phyloP scores from a whole-genome alignment of 2,329 filamentous ascomycete species.

The Colletotrichum chlorophyti region DNA sequence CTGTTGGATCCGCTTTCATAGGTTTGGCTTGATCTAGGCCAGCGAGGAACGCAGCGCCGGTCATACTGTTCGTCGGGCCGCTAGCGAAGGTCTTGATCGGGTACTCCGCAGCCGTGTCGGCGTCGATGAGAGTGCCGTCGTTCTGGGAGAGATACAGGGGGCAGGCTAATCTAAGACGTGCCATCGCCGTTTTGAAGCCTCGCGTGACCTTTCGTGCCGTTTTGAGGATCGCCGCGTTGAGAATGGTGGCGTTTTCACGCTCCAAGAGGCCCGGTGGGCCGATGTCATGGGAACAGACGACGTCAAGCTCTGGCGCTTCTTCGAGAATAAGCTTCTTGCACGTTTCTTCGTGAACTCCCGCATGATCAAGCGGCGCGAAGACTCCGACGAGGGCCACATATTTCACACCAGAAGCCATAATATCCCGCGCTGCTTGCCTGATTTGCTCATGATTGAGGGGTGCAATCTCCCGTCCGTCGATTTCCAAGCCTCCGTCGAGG shows the following conservation, averaged over 20 bases:
- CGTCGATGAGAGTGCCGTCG: constrained; percentile 59
- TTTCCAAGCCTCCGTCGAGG: constrained; percentile 53
- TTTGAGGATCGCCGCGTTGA: constrained; percentile 58
- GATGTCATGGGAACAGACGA: constrained; percentile 52
- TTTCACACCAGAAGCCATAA: constrained; percentile 43
- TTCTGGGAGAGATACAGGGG: constrained; percentile 59
- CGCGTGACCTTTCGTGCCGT: constrained; percentile 54
- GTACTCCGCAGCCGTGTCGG: constrained; percentile 51
- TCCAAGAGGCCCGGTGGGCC: constrained; percentile 51
- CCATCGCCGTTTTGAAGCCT: constrained; percentile 54
- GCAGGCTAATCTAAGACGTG: constrained; percentile 47
- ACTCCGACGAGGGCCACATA: constrained; percentile 51
- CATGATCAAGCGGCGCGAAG: constrained; percentile 53
- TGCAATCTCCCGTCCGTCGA: constrained; percentile 53
- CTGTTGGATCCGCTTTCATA: neutral
- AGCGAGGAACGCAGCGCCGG: constrained; percentile 60
- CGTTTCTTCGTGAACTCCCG: constrained; percentile 49
- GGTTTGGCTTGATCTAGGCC: constrained; percentile 43
- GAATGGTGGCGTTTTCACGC: constrained; percentile 60
- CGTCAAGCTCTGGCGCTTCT: constrained; percentile 40
- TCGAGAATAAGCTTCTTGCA: constrained; percentile 45
- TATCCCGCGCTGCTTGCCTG: constrained; percentile 37
- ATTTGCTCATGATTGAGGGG: constrained; percentile 46
- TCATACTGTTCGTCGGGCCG: constrained; percentile 61
- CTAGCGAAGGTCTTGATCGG: constrained; percentile 61